phyloP scores from a whole-genome alignment of 495 filamentous ascomycete species.

The Wilcoxina mikolae region DNA sequence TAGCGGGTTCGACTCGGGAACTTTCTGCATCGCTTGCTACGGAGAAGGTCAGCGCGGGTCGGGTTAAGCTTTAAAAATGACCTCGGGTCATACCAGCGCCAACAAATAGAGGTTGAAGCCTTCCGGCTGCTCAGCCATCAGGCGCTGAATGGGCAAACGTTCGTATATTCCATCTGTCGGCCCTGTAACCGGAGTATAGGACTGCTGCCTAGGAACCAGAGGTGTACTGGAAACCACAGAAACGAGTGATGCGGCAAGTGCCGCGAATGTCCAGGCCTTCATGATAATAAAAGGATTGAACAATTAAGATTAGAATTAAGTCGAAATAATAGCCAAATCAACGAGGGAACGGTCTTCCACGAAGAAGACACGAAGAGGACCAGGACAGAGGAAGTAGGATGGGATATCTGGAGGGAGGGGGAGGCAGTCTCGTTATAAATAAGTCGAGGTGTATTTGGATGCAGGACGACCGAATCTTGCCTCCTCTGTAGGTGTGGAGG shows the following conservation, averaged over 20 bases:
- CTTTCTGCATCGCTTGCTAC: constrained; percentile 17
- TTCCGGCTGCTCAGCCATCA: constrained; percentile 16
- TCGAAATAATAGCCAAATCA: no score
- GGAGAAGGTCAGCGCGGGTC: neutral
- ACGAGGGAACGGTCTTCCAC: no score
- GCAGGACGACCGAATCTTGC: no score
- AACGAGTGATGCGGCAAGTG: neutral
- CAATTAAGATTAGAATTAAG: neutral
- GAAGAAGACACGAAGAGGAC: no score
- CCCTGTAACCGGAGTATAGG: neutral
- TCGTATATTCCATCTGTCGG: neutral
- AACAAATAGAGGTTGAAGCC: constrained; percentile 30
- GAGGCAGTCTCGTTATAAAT: no score
- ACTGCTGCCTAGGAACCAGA: neutral
- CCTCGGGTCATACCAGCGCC: constrained; percentile 12
- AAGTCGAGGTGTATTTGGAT: no score
- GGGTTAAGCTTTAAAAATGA: neutral
- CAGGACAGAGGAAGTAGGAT: no score
- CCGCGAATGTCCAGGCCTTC: neutral
- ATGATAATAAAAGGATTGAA: neutral
- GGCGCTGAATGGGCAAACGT: constrained; percentile 5
- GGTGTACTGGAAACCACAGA: neutral
- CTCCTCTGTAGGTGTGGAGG: no score
- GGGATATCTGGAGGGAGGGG: no score
- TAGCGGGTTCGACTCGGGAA: constrained; percentile 12